Evolutionary conservation across 2,329 filamentous ascomycete genomes (phyloP).

Genomic region (Diaporthe amygdali): DNA sequence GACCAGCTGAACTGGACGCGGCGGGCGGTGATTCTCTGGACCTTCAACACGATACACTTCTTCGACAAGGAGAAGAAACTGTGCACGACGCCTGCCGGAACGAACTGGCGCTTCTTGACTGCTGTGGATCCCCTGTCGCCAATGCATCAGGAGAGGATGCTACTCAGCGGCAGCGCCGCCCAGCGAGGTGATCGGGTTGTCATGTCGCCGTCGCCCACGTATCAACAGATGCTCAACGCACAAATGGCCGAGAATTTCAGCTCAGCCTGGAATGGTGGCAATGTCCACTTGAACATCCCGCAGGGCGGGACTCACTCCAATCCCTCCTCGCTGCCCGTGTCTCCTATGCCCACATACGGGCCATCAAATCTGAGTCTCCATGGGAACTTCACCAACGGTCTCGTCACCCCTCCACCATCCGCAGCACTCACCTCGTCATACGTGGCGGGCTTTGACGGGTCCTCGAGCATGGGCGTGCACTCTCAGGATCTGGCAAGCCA

Average conservation of each 20-base stretch:
- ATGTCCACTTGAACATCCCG: conserved; percentile 3
- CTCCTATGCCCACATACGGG: conserved; percentile 19
- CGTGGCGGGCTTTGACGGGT: conserved; percentile 47
- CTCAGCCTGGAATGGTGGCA: conserved; percentile 49
- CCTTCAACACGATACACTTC: conserved; percentile 59
- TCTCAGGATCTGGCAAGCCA: conserved; percentile 33
- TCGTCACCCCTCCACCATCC: conserved; percentile 62
- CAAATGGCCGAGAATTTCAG: conserved; percentile 64
- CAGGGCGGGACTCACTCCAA: conserved; percentile 15
- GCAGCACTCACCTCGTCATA: conserved; percentile 55
- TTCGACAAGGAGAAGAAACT: conserved; percentile 47
- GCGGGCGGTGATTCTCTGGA: conserved; percentile 68
- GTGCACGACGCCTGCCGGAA: conserved; percentile 56
- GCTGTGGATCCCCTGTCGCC: conserved; percentile 65
- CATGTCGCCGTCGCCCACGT: conserved; percentile 59
- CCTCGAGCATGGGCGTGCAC: conserved; percentile 27
- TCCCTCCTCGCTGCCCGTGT: conserved; percentile 23
- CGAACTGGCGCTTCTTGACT: conserved; percentile 67
- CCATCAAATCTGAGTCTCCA: conserved; percentile 43
- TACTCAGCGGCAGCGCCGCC: conserved; percentile 36
- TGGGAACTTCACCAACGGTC: conserved; percentile 56
- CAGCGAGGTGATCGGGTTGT: conserved; percentile 44
- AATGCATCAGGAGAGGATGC: conserved; percentile 57
- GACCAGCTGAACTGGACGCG: conserved; percentile 52
- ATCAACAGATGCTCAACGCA: conserved; percentile 57